Conservation (phyloP, 2,329 filamentous ascomycete species). For the Phaeoacremonium minimum region DNA sequence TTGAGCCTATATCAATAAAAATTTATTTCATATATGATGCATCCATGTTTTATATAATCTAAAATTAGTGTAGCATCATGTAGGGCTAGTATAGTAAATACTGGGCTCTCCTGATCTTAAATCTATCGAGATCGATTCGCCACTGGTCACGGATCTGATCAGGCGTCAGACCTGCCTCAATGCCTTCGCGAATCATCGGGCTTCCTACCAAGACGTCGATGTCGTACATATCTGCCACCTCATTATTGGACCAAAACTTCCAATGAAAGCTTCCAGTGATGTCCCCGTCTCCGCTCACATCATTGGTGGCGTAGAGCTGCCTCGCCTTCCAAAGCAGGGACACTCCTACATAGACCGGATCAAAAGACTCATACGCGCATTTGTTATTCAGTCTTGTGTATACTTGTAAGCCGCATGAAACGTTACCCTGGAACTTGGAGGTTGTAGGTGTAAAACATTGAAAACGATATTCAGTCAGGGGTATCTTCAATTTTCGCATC, state of each 20-base stretch:
- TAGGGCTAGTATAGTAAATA: slow-evolving; percentile 9
- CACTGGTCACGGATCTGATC: slow-evolving; percentile 8
- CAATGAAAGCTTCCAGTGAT: slow-evolving; percentile 7
- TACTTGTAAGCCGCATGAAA: slow-evolving; percentile 8
- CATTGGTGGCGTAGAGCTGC: slow-evolving; percentile 6
- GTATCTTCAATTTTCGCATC: slow-evolving; percentile 6
- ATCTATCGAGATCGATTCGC: slow-evolving; percentile 6
- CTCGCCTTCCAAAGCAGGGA: slow-evolving; percentile 7
- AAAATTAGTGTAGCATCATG: too few species aligned
- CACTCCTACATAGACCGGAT: slow-evolving; percentile 6
- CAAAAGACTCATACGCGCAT: slow-evolving; percentile 4
- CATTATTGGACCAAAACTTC: slow-evolving; percentile 1
- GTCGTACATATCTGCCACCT: slow-evolving; percentile 6
- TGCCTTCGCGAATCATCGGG: slow-evolving; percentile 8
- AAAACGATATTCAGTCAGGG: slow-evolving; percentile 8
- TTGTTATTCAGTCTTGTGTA: slow-evolving; percentile 3
- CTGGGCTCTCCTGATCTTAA: slow-evolving; percentile 6
- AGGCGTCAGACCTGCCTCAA: slow-evolving; percentile 9
- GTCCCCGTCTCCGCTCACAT: slow-evolving; percentile 2
- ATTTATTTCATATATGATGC: too few species aligned
- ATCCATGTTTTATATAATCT: too few species aligned
- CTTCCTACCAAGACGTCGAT: slow-evolving; percentile 8
- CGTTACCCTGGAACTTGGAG: slow-evolving; percentile 4
- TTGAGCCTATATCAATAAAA: too few species aligned
- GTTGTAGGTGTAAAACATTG: slow-evolving; percentile 10